Evolutionary conservation across 352 stramenopile species (phyloP), one percentile per base, ranked within the genome.

Genomic region (Pythium aquatile): DNA sequence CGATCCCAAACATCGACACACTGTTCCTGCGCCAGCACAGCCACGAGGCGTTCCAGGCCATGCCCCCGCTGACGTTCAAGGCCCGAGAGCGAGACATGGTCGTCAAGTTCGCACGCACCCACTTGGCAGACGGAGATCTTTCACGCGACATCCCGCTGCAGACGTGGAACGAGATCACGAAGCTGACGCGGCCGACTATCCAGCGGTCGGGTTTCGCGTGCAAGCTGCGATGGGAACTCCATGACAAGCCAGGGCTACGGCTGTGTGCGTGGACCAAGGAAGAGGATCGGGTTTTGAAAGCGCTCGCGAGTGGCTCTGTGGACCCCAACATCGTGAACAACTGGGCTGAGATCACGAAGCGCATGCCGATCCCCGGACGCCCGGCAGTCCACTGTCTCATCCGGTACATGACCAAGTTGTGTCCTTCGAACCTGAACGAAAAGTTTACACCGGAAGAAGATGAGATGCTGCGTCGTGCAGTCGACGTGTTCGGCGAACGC

Each of bases 161-260:
- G 39, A 74, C 65, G 55, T 90, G 81, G 81, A 85, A 87, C n/a
- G 24, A 20, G 1, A 75, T 83, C 6, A 55, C 66, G 9, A 73
- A 66, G 4, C 26, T 66, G 68, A 72, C 79, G 29, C 72, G 68
- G 0, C 68, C 54, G 30, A 65, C 73, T 13, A 79, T 91, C 57
- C 77, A 88, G 33, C 77, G 83, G 30, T 80, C 83, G 3, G 73
- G 78, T 2, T 92, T 90, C 55, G 73, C 79, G 33, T 92, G 83
- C 49, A 90, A 90, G 49, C 60, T 90, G n/a, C 85, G 80, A 63
- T 92, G 79, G 66, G 80, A 91, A 17, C 68, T 92, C 39, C 77
- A 91, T 49, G 83, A 91, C 16, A 76, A 81, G 26, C 79, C 83
- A 4, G 72, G 55, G 3, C 39, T 90, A 42, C 75, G 83, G 28